Conservation (phyloP, 768 basidiomycete species). For the Suillus subaureus region DNA sequence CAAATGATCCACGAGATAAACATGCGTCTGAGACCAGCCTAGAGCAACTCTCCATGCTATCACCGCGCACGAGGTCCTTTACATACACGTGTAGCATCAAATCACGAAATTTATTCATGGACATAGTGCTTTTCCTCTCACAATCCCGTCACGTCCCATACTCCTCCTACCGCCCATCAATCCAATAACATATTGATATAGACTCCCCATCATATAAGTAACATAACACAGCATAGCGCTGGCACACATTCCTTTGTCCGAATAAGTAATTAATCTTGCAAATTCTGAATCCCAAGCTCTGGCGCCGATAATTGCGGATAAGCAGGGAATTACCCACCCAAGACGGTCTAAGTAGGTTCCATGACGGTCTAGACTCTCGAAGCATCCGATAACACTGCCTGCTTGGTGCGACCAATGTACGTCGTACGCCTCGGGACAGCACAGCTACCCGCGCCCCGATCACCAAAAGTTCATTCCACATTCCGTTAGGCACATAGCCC, state of each 20-base stretch:
- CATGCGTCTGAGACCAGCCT: background rate
- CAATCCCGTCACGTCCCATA: background rate
- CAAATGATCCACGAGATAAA: background rate
- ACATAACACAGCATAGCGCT: background rate
- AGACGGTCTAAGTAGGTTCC: background rate
- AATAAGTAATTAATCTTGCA: slow-evolving; percentile 4
- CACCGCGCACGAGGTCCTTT: slow-evolving; percentile 9
- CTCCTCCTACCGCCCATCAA: background rate
- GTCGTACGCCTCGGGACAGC: background rate
- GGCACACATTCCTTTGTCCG: background rate
- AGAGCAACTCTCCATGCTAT: slow-evolving; percentile 1
- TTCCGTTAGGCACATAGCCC: slow-evolving; percentile 11
- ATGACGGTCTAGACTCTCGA: background rate
- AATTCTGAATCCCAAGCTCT: background rate
- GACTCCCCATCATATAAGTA: background rate
- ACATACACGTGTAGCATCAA: slow-evolving; percentile 10
- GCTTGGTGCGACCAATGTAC: background rate
- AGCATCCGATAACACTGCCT: slow-evolving; percentile 1
- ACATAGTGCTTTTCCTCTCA: background rate
- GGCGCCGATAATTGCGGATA: slow-evolving; percentile 1
- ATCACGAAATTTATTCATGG: slow-evolving; percentile 1
- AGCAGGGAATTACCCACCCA: slow-evolving; percentile 1
- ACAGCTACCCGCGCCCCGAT: slow-evolving; percentile 4
- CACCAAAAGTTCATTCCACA: background rate
- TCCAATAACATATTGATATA: too few relatives aligned